These are phyloP conservation scores for Xylogone sp. DNA, from an alignment of 2,329 filamentous ascomycete genomes.

Conservation along the genomic window DNA sequence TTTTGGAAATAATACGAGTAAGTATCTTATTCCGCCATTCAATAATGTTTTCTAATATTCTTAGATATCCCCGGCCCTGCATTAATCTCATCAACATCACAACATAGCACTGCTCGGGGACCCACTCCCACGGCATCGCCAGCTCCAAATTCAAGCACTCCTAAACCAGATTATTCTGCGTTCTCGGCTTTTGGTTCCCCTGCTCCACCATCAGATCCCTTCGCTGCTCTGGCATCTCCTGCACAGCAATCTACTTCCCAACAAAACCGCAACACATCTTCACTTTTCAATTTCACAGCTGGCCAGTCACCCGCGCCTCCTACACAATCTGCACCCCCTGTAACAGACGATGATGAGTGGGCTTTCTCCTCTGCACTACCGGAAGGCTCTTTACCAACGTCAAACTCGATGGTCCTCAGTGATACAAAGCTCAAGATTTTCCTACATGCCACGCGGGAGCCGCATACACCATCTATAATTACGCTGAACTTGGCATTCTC, in stretches of 20 bases:
- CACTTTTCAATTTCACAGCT: conserved; percentile 35
- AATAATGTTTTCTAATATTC: conserved; percentile 20
- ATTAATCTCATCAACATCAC: conserved; percentile 59
- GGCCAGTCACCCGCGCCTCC: conserved; percentile 29
- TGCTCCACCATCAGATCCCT: conserved; percentile 52
- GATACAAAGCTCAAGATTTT: conserved; percentile 69
- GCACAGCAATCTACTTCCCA: conserved; percentile 40
- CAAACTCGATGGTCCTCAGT: conserved; percentile 61
- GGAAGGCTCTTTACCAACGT: conserved; percentile 38
- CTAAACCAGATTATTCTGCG: conserved; percentile 41
- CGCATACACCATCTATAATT: conserved; percentile 42
- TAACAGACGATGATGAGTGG: conserved; percentile 84
- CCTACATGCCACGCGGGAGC: conserved; percentile 63
- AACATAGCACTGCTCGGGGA: conserved; percentile 53
- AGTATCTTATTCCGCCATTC: conserved; percentile 26
- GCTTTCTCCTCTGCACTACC: conserved; percentile 86
- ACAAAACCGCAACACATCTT: conserved; percentile 52
- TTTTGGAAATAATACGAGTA: conserved; percentile 66
- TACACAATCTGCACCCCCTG: conserved; percentile 35
- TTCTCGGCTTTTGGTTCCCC: conserved; percentile 53
- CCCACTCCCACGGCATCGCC: conserved; percentile 37
- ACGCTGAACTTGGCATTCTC: conserved; percentile 77
- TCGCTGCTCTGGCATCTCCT: conserved; percentile 45
- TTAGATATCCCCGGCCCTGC: conserved; percentile 60
- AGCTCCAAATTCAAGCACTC: conserved; percentile 14